Evolutionary conservation across 805 yeast species (phyloP), one percentile per base, ranked within the genome.

Genomic region (Ogataea wickerhamii): DNA sequence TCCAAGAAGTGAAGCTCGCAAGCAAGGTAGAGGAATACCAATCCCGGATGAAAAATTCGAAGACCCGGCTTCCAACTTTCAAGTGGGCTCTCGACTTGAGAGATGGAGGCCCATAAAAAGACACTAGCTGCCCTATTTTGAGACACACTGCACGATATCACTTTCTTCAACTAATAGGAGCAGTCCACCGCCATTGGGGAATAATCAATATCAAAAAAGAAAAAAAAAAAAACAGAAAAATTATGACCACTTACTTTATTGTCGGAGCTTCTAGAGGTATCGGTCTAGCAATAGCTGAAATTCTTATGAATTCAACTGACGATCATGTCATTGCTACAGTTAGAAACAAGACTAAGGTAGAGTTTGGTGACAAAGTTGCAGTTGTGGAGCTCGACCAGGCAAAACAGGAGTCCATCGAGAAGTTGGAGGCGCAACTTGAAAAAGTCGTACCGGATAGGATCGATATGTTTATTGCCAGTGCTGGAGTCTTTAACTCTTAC

Each of bases 401-500:
- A 4, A 13, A 39, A 2, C 45, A 43, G 17, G 47, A 41, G 8
- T 49, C 59, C 18, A 47, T 53, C 23, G 44, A 45, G 13, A 22
- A 26, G 2, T 26, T 56, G 17, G 46, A 43, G 4, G 34, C 35
- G 1, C 48, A 47, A 30, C 29, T 56, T 18, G 22, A 41, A 13
- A 26, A 32, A 16, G 28, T 48, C 17, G 47, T 50, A 18, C 48
- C 40, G 10, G 32, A 29, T 6, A 50, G 46, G 1, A 58, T 66
- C 37, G 70, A 66, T 46, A 58, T 62, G 4, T 60, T 58, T 29
- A 57, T 66, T 30, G 53, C 61, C 18, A 66, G 64, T 44, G 66
- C 67, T 6, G 69, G 63, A 7, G 28, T 50, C 22, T 3, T 12
- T 3, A 28, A 25, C 10, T 18, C 21, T 7, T 2, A 5, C 14